Evolutionary conservation across 768 basidiomycete genomes (phyloP).

Genomic region (Podaxis rugospora): DNA sequence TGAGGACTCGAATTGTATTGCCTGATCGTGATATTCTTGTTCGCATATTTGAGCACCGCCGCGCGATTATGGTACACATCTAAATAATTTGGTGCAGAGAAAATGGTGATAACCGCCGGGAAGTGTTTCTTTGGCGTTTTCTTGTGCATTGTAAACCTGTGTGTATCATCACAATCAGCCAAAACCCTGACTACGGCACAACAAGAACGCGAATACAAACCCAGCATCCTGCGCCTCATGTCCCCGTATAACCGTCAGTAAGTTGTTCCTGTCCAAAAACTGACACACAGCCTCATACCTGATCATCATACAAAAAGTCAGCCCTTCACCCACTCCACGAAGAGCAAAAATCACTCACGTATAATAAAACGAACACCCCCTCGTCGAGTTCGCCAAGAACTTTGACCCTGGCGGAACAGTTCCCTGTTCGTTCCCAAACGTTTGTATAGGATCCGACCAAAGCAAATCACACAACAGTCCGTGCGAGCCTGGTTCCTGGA

Average conservation of each 20-base stretch:
- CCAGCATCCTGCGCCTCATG: conserved; percentile 98
- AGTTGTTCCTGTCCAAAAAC: conserved; percentile 87
- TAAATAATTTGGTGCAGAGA: conserved; percentile 95
- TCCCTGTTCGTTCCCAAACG: conserved; percentile 81
- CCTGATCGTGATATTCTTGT: conserved; percentile 93
- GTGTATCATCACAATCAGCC: background rate
- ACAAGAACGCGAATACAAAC: conserved; percentile 34
- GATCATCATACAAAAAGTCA: background rate
- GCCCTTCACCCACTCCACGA: background rate
- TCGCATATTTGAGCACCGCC: conserved; percentile 94
- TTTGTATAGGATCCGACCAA: conserved; percentile 92
- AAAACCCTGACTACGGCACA: background rate
- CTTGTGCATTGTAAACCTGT: conserved; percentile 74
- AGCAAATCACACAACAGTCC: conserved; percentile 93
- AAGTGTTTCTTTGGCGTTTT: conserved; percentile 95
- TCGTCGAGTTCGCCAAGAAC: conserved; percentile 76
- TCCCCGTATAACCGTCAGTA: conserved; percentile 92
- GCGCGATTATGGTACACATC: conserved; percentile 97
- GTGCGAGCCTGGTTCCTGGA: conserved; percentile 88
- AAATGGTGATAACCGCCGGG: conserved; percentile 96
- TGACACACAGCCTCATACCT: conserved; percentile 85
- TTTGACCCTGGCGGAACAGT: conserved; percentile 50
- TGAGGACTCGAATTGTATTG: conserved; percentile 81
- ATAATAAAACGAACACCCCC: conserved; percentile 91
- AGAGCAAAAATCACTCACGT: conserved; percentile 53